Evolutionary conservation across 106 monocot genomes (phyloP).

Genomic region (Xerophyta viscosa): DNA sequence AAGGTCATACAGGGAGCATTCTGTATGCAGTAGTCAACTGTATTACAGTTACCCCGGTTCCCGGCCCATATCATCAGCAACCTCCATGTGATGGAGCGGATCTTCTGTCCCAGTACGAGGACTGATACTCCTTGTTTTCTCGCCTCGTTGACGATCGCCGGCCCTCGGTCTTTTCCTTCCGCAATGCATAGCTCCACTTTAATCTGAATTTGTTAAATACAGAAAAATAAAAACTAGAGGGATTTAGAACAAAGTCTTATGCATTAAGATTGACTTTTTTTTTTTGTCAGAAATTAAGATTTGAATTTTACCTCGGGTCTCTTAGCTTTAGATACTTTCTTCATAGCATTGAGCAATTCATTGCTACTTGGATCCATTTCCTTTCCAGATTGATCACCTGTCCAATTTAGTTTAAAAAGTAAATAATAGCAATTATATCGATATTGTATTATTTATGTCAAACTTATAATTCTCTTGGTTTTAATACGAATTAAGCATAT

Average conservation of each 20-base stretch:
- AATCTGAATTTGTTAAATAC: conserved; percentile 11
- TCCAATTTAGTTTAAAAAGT: too few relatives aligned
- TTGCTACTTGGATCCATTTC: conserved; percentile 21
- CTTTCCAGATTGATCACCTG: neutral
- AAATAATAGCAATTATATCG: too few relatives aligned
- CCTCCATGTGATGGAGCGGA: conserved; percentile 40
- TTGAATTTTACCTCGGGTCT: conserved; percentile 42
- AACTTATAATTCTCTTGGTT: too few relatives aligned
- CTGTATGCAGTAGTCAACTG: conserved; percentile 60
- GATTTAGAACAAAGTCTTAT: neutral
- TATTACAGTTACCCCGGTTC: neutral
- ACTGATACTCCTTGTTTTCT: conserved; percentile 37
- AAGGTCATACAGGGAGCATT: conserved; percentile 48
- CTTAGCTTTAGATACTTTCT: conserved; percentile 33
- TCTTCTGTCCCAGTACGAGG: conserved; percentile 55
- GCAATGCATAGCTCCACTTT: conserved; percentile 30
- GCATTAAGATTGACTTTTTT: neutral
- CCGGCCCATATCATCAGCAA: conserved; percentile 47
- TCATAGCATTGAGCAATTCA: conserved; percentile 33
- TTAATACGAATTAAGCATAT: too few relatives aligned
- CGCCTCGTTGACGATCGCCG: conserved; percentile 50
- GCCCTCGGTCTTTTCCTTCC: conserved; percentile 47
- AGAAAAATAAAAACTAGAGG: too few relatives aligned
- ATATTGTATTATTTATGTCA: too few relatives aligned
- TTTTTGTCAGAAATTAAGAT: neutral